These are phyloP conservation scores for Wickerhamiella nectarea DNA, from an alignment of 805 yeast genomes.

Conservation along the genomic window DNA sequence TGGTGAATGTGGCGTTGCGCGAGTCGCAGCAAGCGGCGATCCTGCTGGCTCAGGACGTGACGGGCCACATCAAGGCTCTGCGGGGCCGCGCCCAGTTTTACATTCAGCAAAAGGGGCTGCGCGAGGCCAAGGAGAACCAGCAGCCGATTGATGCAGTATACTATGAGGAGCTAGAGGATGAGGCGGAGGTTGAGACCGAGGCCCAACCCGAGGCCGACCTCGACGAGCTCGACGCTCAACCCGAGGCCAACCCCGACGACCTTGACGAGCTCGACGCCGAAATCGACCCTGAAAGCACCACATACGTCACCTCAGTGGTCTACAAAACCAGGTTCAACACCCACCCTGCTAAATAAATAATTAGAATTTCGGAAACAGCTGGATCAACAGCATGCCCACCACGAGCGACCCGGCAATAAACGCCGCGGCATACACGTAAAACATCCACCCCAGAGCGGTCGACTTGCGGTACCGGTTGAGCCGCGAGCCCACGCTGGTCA, in stretches of 20 bases:
- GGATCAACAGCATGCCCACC: conserved; percentile 26
- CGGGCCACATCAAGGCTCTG: conserved; percentile 13
- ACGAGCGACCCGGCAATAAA: conserved; percentile 26
- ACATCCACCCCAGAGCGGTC: conserved; percentile 30
- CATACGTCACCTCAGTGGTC: background rate
- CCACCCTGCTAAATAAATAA: background rate
- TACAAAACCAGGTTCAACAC: conserved; percentile 6
- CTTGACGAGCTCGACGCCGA: background rate
- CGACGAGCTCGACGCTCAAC: background rate
- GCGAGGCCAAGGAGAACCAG: background rate
- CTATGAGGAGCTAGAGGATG: conserved; percentile 1
- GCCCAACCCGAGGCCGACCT: background rate
- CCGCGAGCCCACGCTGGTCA: conserved; percentile 26
- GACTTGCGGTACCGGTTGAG: conserved; percentile 24
- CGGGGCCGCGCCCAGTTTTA: conserved; percentile 19
- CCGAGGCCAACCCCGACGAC: background rate
- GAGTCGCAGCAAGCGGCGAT: conserved; percentile 21
- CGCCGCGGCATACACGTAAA: conserved; percentile 26
- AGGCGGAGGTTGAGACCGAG: background rate
- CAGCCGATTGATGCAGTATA: background rate
- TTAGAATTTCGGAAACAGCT: conserved; percentile 29
- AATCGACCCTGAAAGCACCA: background rate
- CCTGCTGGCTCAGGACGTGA: conserved; percentile 18
- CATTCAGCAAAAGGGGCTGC: conserved; percentile 16
- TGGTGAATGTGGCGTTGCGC: conserved; percentile 17